A percentile compares a stretch with the other conserved stretches of the same genome.
Conservation (phyloP, 257 asterid genomes). For the Datura wrightii region DNA sequence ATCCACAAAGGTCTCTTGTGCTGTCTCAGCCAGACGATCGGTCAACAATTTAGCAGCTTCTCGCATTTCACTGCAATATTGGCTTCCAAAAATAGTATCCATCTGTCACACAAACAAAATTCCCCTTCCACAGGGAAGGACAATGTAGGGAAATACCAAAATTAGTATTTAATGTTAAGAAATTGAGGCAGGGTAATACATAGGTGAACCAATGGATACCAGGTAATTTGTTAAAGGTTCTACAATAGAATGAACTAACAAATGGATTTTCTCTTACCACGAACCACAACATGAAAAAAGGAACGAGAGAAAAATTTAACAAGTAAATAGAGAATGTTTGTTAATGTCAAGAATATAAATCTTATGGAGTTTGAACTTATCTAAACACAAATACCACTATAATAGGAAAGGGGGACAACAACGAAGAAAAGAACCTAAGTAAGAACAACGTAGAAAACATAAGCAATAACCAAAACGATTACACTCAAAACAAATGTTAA, state of each 20-base stretch:
- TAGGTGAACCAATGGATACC: not conserved
- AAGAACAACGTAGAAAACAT: not conserved
- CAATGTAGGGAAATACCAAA: not conserved
- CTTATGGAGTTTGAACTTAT: not conserved
- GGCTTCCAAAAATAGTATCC: slow-evolving; percentile 65
- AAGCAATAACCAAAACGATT: not conserved
- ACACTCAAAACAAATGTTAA: not conserved
- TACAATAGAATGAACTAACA: not conserved
- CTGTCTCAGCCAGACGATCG: slow-evolving; percentile 85
- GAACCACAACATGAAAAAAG: not conserved
- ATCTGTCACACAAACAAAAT: slow-evolving; percentile 52
- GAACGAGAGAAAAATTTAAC: not conserved
- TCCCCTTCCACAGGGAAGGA: slow-evolving; percentile 26
- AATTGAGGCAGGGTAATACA: not conserved
- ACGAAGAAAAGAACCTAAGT: not conserved
- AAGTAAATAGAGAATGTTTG: not conserved
- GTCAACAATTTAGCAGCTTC: slow-evolving; percentile 69
- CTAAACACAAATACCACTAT: not conserved
- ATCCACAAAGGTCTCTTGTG: slow-evolving; percentile 93
- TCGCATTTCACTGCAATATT: slow-evolving; percentile 75
- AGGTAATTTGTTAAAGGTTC: not conserved
- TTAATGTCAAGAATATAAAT: not conserved
- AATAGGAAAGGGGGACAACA: not conserved
- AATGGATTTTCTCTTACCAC: not conserved
- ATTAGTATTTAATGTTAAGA: not conserved